A percentile compares a stretch with the other conserved stretches of the same genome.
Conservation (phyloP, 2,329 filamentous ascomycete genomes). For the Talaromyces sp. region DNA sequence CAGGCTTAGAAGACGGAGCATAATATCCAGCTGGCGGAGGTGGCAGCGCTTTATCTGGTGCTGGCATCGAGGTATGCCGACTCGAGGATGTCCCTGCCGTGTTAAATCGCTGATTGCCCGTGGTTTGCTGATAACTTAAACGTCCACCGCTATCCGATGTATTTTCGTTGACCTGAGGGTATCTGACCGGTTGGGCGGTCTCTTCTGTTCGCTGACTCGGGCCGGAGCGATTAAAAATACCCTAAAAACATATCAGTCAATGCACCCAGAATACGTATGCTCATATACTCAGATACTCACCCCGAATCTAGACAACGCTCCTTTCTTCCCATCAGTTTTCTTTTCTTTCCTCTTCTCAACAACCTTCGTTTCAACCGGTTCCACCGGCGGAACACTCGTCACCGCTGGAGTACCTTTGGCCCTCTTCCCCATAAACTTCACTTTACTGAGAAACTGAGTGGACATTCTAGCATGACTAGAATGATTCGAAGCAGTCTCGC, state of each 20-base stretch:
- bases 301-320: conserved; percentile 5
- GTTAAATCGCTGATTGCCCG: not conserved
- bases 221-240: conserved; percentile 11
- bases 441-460: conserved; percentile 9
- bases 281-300: not conserved
- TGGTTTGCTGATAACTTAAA: not conserved
- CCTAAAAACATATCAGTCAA: conserved; percentile 5
- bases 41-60: conserved; percentile 3
- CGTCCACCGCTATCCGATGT: not conserved
- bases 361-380: not conserved
- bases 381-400: not conserved
- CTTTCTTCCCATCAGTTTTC: conserved; percentile 5
- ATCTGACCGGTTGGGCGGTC: not conserved
- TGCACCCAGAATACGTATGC: not conserved
- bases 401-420: not conserved
- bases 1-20: conserved; percentile 15
- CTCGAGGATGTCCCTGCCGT: not conserved
- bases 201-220: not conserved
- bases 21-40: conserved; percentile 19
- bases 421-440: conserved; percentile 12
- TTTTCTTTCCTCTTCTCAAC: conserved; percentile 9
- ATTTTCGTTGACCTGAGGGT: not conserved
- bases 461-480: conserved; percentile 13
- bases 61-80: not conserved
- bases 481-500: conserved; percentile 13